Conservation (phyloP, 495 filamentous ascomycete species). For the Pyrenula aspistea region DNA sequence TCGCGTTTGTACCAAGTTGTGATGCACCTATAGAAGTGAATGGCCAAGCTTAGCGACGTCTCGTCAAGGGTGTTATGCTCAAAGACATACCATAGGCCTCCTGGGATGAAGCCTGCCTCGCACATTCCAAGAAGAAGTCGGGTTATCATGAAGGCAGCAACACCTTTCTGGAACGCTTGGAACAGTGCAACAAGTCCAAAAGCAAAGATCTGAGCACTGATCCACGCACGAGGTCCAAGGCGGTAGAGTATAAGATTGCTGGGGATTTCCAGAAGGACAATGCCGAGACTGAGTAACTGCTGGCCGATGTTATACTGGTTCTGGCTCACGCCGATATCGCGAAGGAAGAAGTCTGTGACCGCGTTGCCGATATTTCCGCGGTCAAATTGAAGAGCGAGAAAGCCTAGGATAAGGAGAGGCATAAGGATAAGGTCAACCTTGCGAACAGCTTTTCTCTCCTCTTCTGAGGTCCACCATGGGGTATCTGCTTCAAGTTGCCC, state of each 20-base stretch:
- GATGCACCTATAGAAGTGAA: background rate
- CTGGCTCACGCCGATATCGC: conserved; percentile 40
- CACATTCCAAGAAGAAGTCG: conserved; percentile 42
- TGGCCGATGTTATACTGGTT: conserved; percentile 47
- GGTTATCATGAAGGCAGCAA: conserved; percentile 36
- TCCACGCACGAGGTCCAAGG: conserved; percentile 40
- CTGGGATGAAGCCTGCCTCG: conserved; percentile 50
- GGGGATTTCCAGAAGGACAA: conserved; percentile 46
- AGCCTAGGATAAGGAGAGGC: conserved; percentile 40
- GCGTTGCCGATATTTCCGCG: conserved; percentile 38
- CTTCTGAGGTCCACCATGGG: background rate
- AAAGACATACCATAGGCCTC: conserved; percentile 42
- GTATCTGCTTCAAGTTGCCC: background rate
- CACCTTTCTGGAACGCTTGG: conserved; percentile 42
- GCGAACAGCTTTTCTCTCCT: background rate
- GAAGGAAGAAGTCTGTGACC: conserved; percentile 36
- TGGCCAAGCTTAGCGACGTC: too few relatives aligned
- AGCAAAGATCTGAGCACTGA: conserved; percentile 42
- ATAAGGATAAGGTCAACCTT: conserved; percentile 40
- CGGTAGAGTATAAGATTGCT: conserved; percentile 44
- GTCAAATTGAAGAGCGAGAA: conserved; percentile 46
- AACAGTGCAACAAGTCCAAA: conserved; percentile 47
- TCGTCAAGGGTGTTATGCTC: too few relatives aligned
- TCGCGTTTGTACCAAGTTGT: conserved; percentile 22
- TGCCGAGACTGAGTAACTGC: conserved; percentile 41